Evolutionary conservation across 23 red algal genomes (phyloP), one percentile per base, ranked within the genome.

Genomic region (Gracilaria caudata): DNA sequence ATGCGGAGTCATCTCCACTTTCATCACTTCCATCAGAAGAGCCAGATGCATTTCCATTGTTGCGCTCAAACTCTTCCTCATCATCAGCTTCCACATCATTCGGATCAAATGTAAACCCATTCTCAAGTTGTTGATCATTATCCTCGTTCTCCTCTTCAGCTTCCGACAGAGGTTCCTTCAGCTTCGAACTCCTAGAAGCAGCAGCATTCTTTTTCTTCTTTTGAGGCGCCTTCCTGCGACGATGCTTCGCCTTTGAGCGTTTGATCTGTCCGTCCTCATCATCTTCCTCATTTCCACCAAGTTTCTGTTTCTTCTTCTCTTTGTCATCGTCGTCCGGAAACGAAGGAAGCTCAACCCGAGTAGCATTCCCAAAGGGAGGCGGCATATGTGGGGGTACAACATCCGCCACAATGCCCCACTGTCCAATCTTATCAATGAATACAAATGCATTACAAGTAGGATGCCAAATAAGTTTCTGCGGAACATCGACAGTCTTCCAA

Each of bases 391-490:
- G 1, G 21, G 92, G 64, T 4, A 94, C 72, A 10, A 84, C 84
- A 41, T 94, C 92, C 4, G 74, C 54, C 11, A 94, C 51, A 37
- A 94, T 68, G 36, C 82, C 84, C 78, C 79, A 89, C 17, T 94
- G 92, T 21, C 92, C 92, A 74, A 83, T 82, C 28, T 12, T 39
- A 47, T 94, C 92, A 44, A 88, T 78, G 20, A 84, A 64, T 23
- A 84, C 46, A 24, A 88, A 41, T 6, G 83, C 63, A 41, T 87
- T 88, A 0, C 51, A 14, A n/a, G 24, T 77, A 8, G 92, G 84
- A 87, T 94, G 80, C 92, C 92, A 94, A 4, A 70, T 41, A 43
- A 94, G 61, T 16, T 66, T 68, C 58, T 88, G 92, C 2, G 81
- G 56, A 3, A 60, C 78, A 23, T 80, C 55, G 21, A 68, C 58